Conservation (phyloP, 1,139 yeast genomes). For the Diutina catenulata region DNA sequence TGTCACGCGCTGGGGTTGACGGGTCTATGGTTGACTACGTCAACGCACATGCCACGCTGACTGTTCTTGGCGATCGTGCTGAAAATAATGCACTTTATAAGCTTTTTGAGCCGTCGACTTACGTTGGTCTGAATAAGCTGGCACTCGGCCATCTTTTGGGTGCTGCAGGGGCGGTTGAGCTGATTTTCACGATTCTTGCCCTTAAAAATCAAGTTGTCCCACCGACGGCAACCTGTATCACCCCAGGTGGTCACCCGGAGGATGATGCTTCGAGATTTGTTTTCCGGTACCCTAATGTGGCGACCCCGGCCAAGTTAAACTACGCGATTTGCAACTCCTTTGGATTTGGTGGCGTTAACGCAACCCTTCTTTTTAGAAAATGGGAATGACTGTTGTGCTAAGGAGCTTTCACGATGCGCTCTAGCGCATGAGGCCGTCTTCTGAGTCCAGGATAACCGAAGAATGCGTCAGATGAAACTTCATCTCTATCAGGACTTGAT, state of each 20-base stretch:
- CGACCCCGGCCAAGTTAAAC: constrained; percentile 9
- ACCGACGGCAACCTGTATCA: constrained; percentile 64
- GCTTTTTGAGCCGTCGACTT: constrained; percentile 26
- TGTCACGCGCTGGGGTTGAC: constrained; percentile 32
- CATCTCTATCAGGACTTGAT: no score
- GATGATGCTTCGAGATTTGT: constrained; percentile 29
- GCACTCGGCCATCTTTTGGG: constrained; percentile 91
- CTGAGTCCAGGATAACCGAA: no score
- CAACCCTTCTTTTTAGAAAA: constrained; percentile 45
- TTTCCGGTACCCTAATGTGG: constrained; percentile 45
- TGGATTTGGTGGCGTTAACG: constrained; percentile 97
- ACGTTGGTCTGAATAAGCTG: constrained; percentile 79
- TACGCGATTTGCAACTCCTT: constrained; percentile 80
- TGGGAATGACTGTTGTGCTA: no score
- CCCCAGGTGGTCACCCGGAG: constrained; percentile 35
- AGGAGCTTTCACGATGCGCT: no score
- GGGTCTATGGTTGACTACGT: constrained; percentile 54
- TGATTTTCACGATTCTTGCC: constrained; percentile 67
- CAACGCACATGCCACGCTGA: constrained; percentile 97
- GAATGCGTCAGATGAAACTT: no score
- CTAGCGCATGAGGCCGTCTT: no score
- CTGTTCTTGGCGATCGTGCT: constrained; percentile 78
- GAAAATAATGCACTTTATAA: constrained; percentile 66
- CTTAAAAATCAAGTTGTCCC: constrained; percentile 50
- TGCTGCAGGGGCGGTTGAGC: constrained; percentile 93